Percentiles rank a stretch among this genome's conserved stretches.
phyloP scores from a whole-genome alignment of 2,329 filamentous ascomycete species.

The Talaromyces marneffei region DNA sequence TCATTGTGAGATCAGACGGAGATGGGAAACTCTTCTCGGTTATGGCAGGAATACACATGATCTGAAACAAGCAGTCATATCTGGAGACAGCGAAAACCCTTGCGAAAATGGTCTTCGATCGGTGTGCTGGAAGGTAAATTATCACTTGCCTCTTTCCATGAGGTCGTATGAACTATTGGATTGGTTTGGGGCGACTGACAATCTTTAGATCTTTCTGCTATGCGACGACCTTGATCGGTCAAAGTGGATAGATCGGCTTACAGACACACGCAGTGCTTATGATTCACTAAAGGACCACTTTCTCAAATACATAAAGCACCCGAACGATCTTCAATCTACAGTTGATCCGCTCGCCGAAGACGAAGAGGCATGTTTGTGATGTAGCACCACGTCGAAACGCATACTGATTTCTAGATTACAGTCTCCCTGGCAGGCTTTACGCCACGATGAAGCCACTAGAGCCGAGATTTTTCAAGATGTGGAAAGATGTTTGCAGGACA shows the following conservation, averaged over 20 bases:
- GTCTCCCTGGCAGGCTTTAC: conserved; percentile 87
- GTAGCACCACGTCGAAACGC: conserved; percentile 34
- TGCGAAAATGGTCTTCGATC: conserved; percentile 72
- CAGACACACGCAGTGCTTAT: conserved; percentile 69
- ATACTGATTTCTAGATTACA: conserved; percentile 34
- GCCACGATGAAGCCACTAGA: conserved; percentile 75
- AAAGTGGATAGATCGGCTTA: conserved; percentile 63
- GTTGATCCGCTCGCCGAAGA: conserved; percentile 85
- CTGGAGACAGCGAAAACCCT: conserved; percentile 55
- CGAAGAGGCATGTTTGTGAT: conserved; percentile 48
- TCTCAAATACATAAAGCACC: conserved; percentile 75
- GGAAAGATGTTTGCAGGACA: conserved; percentile 81
- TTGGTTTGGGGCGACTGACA: conserved; percentile 1
- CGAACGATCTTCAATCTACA: conserved; percentile 68
- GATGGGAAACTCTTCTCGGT: conserved; percentile 61
- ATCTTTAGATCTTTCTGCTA: conserved; percentile 66
- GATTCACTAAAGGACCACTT: conserved; percentile 65
- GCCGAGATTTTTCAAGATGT: conserved; percentile 93
- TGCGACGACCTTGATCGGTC: conserved; percentile 61
- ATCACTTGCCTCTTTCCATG: conserved; percentile 1
- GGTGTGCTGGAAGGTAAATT: conserved; percentile 77
- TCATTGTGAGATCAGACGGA: conserved; percentile 45
- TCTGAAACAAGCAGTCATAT: conserved; percentile 59
- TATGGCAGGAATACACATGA: conserved; percentile 52
- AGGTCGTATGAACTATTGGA: neutral